Evolutionary conservation across 176 grass and related monocot genomes (phyloP).

Genomic region (Calamus simplicifolius): DNA sequence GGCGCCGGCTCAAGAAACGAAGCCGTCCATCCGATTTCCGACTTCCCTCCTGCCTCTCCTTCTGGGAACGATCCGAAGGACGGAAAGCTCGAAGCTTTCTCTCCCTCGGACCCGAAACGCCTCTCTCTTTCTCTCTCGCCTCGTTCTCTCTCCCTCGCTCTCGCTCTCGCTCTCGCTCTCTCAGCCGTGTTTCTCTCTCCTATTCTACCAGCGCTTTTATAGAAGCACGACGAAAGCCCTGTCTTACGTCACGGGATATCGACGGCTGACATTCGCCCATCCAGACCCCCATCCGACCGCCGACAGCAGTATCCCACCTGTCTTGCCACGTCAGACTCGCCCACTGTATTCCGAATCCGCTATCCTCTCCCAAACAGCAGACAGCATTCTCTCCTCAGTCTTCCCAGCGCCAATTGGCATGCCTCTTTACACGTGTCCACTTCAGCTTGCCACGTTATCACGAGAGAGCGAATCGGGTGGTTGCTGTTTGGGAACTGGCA

Average conservation of each 20-base stretch:
- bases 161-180: neutral
- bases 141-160: neutral
- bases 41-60: neutral
- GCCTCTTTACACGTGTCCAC: no score
- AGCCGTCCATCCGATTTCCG: neutral
- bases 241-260: neutral
- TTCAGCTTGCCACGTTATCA: no score
- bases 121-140: neutral
- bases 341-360: neutral
- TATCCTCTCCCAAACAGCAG: neutral
- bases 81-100: conserved; percentile 1
- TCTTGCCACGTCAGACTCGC: conserved; percentile 1
- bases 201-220: neutral
- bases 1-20: neutral
- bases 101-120: neutral
- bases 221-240: conserved; percentile 1
- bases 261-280: neutral
- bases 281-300: conserved; percentile 4
- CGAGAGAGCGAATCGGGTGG: no score
- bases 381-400: no score
- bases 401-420: no score
- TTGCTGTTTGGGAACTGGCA: no score
- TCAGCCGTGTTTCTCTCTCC: no score
- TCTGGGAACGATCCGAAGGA: neutral
- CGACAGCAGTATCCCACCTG: conserved; percentile 15